phyloP scores from a whole-genome alignment of 2,329 filamentous ascomycete species.

The Onygenales sp. region DNA sequence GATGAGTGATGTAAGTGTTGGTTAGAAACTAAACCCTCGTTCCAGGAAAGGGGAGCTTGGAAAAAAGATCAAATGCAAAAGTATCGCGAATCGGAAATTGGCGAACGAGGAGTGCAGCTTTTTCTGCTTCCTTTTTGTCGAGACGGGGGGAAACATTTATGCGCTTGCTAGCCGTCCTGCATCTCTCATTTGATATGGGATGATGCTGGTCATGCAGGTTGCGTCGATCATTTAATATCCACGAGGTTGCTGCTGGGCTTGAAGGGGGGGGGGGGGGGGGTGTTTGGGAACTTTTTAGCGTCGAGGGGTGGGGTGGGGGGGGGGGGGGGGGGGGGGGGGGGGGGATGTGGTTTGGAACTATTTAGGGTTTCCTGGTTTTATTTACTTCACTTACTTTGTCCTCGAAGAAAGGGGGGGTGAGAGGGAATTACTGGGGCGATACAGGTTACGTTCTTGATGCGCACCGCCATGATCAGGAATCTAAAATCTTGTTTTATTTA shows the following conservation, averaged over 20 bases:
- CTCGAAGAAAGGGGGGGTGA: neutral
- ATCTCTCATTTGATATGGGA: slow-evolving; percentile 37
- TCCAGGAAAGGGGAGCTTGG: neutral
- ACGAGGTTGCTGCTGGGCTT: slow-evolving; percentile 15
- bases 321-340: too few species aligned
- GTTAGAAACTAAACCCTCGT: neutral
- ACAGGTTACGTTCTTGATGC: too few species aligned
- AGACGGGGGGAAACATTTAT: slow-evolving; percentile 26
- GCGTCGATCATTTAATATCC: slow-evolving; percentile 31
- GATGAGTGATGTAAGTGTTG: neutral
- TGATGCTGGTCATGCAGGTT: slow-evolving; percentile 35
- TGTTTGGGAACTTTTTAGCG: too few species aligned
- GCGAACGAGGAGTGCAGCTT: neutral
- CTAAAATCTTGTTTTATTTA: too few species aligned
- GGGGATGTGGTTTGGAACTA: neutral
- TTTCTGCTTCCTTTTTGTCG: slow-evolving; percentile 1
- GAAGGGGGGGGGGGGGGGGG: too few species aligned
- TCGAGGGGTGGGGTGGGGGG: too few species aligned
- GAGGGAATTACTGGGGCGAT: neutral
- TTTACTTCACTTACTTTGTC: neutral
- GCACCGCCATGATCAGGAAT: too few species aligned
- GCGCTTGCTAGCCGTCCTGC: slow-evolving; percentile 24
- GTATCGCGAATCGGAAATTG: neutral
- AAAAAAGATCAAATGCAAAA: neutral
- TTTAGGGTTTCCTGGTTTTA: neutral